phyloP scores from a whole-genome alignment of 192 early-diverging fungal species.

The Coemansia guatemalensis region DNA sequence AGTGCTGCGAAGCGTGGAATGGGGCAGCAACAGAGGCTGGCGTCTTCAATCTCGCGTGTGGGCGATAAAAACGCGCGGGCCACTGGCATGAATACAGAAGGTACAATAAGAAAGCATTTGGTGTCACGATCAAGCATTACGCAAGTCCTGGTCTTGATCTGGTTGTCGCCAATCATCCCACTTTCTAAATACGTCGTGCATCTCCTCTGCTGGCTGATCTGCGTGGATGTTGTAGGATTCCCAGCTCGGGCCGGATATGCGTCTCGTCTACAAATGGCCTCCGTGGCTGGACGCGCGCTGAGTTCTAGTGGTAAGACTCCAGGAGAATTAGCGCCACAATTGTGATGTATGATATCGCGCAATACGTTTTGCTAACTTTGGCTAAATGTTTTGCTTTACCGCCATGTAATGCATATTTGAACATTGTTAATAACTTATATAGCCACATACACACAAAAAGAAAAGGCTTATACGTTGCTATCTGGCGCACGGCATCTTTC shows the following conservation, averaged over 20 bases:
- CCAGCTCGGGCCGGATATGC: not conserved
- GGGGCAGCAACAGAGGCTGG: not conserved
- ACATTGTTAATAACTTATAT: not conserved
- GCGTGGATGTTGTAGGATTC: not conserved
- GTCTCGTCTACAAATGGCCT: constrained; percentile 1
- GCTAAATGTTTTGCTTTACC: not conserved
- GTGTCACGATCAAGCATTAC: not conserved
- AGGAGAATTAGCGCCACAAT: not conserved
- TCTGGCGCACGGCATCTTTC: constrained; percentile 26
- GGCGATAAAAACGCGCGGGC: too few species aligned
- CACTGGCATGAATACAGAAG: not conserved
- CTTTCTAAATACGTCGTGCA: not conserved
- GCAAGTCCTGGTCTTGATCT: not conserved
- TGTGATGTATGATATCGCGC: not conserved
- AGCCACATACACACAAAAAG: not conserved
- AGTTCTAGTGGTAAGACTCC: not conserved
- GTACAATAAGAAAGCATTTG: not conserved
- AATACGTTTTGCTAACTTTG: not conserved
- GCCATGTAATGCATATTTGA: not conserved
- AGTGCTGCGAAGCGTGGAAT: not conserved
- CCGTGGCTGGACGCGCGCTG: not conserved
- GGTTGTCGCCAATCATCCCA: not conserved
- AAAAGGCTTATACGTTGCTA: not conserved
- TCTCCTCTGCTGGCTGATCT: not conserved
- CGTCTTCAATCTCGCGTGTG: not conserved